Evolutionary conservation across 2,329 filamentous ascomycete genomes (phyloP), one percentile per base, ranked within the genome.

Genomic region (Lachnellula subtilissima): DNA sequence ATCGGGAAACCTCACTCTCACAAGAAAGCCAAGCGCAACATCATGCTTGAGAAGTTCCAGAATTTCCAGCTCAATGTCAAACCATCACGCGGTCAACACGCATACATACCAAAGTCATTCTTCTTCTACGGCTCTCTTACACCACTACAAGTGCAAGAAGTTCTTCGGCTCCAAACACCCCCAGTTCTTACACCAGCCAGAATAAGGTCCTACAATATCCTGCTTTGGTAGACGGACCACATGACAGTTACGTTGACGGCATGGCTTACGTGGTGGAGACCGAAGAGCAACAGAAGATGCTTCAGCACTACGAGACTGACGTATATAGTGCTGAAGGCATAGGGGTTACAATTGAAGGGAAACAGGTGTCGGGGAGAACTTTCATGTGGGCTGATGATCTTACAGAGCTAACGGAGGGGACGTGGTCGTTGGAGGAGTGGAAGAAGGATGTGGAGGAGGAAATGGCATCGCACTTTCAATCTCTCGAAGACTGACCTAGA

Each of bases 381-480:
- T 59, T 61, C 50, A 46, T 57, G 49, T 59, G 51, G 59, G 45
- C 45, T 46, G 47, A 12, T 52, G 54, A 59, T 37, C 39, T 22
- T 37, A 25, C 28, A 42, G 54, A 59, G 48, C 49, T 59, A 42
- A 55, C 25, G 4, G 59, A 59, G 39, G 58, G 60, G 32, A 54
- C 43, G 39, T 62, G 60, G 55, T 61, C 58, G 35, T 57, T 59
- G 49, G 55, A 62, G 53, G 56, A 59, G 37, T 62, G 55, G 55
- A 57, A 57, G 55, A 62, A 52, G 23, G 47, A 22, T 42, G 54
- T 61, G 19, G 58, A 60, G 43, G 55, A 61, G 55, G 55, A 61
- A 56, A 60, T 58, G 55, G 50, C 50, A 53, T 61, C 57, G 25
- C 57, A 61, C 40, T 61, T 61, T 58, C 55, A 43, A 50, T 55